Base-by-base conservation (phyloP, 257 asterid genomes). In the Hygrophila difformis region DNA sequence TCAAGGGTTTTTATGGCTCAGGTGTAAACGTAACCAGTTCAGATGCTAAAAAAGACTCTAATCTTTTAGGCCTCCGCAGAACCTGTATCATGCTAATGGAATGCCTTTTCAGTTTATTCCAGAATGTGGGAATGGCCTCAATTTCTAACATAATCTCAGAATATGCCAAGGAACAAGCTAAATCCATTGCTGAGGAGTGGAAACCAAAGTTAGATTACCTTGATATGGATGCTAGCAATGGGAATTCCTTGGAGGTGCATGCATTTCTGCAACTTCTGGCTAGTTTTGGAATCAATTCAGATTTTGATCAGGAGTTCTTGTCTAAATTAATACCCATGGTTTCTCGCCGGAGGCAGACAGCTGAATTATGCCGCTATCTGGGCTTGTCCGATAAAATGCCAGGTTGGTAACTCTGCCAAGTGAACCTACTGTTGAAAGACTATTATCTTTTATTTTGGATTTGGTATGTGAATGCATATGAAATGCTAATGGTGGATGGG, bases 1-100 rank as follows among this genome's bases (percentile, higher is more conserved):
- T 91, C 23, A 78, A 72, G 37, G 96, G 96, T 44, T 91, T 91
- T 69, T 91, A 91, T 59, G 65, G 78, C 47, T 18, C 56, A 19
- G 87, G n/a, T n/a, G n/a, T n/a, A n/a, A n/a, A 71, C 21, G 3
- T 73, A 65, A 62, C 76, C 15, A 68, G 48, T 52, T 65, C 66
- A 1, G 97, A 85, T 75, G 70, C 86, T 44, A 82, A 67, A 68
- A 86, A 86, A 49, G 98, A 85, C 48, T 63, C 96, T 26, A 79
- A 58, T 63, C 82, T 91, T 41, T 67, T 82, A 29, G 98, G 98
- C 49, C 60, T 86, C 56, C 93, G 98, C 15, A 67, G 98, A 54
- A 82, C 95, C 43, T 91, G 96, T 64, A 91, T 91, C 45, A 82
- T 91, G 96, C 56, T 91, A 73, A 71, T 91, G 93, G 98, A 91